Conservation (phyloP, 805 yeast species). For the Ogataea nonfermentans region DNA sequence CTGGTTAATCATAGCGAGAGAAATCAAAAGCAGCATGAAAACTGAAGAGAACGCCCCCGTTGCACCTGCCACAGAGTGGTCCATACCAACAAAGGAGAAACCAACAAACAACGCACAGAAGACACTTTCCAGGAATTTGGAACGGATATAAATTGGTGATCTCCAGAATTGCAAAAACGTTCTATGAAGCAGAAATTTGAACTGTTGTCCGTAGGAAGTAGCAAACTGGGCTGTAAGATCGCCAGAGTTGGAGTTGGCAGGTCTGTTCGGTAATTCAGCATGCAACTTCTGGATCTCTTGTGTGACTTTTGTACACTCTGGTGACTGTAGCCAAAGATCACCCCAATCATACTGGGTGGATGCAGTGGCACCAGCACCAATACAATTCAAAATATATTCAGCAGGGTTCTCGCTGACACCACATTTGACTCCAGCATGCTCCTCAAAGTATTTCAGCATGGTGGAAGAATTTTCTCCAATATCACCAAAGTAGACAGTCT, state of each 20-base stretch:
- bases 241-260: conserved; percentile 18
- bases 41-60: conserved; percentile 55
- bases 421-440: conserved; percentile 64
- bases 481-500: conserved; percentile 54
- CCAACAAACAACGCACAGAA: conserved; percentile 48
- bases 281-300: conserved; percentile 31
- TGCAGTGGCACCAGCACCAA: conserved; percentile 83
- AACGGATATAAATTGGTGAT: conserved; percentile 45
- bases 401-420: conserved; percentile 65
- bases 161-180: conserved; percentile 45
- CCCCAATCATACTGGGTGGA: conserved; percentile 56
- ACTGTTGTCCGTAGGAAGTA: conserved; percentile 42
- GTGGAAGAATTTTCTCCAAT: conserved; percentile 44
- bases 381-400: conserved; percentile 68
- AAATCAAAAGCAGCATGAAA: conserved; percentile 54
- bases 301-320: conserved; percentile 28
- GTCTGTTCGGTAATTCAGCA: conserved; percentile 13
- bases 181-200: conserved; percentile 36
- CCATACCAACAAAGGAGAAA: conserved; percentile 61
- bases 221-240: conserved; percentile 36
- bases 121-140: conserved; percentile 42
- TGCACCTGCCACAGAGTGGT: conserved; percentile 49
- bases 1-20: conserved; percentile 62
- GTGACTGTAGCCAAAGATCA: conserved; percentile 52
- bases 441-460: conserved; percentile 46